Base-by-base conservation (phyloP, 805 yeast species). In the Myxozyma monticola region DNA sequence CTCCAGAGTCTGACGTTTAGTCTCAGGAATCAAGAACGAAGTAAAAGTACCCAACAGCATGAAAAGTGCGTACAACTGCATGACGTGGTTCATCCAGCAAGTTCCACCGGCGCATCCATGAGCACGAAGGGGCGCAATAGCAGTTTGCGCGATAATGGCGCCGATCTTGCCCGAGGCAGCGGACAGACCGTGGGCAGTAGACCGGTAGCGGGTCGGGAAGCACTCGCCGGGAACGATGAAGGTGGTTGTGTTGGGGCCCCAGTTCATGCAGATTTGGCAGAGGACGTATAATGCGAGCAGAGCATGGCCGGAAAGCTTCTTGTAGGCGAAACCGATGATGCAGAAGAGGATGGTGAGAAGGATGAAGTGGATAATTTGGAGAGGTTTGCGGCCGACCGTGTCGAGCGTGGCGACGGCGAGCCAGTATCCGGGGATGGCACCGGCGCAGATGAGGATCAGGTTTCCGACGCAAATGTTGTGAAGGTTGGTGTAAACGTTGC, bases 401-500 rank as follows among this genome's bases (percentile, higher is more conserved):
- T 88, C 96, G 54, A 88, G 68, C 40, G 91, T 83, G 45, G 88
- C 88, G 62, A 84, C 88, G 28, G 91, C 68, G 55, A 77, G 73
- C 96, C 96, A 88, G 73, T 88, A 88, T 66, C 96, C 96, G 63
- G 96, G 96, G 71, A 88, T 80, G 39, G 93, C 79, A 76, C 97
- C 96, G 50, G 97, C 97, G 78, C 95, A 87, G 57, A 88, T 81
- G 68, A 88, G 78, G 72, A 88, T 88, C 76, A 88, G 78, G 73
- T 88, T 88, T 81, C 96, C 96, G 51, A 89, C 95, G 68, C 91
- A 86, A 54, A 84, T 69, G 70, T 88, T 80, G 75, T 82, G 83
- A 57, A 89, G 73, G 39, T 80, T 76, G 49, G 74, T 67, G 76
- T 88, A 88, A 49, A 87, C 80, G 66, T 86, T 85, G 20, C 72